These are phyloP conservation scores for Pyrenochaeta sp. DNA, from an alignment of 2,329 filamentous ascomycete species.

Conservation along the genomic window DNA sequence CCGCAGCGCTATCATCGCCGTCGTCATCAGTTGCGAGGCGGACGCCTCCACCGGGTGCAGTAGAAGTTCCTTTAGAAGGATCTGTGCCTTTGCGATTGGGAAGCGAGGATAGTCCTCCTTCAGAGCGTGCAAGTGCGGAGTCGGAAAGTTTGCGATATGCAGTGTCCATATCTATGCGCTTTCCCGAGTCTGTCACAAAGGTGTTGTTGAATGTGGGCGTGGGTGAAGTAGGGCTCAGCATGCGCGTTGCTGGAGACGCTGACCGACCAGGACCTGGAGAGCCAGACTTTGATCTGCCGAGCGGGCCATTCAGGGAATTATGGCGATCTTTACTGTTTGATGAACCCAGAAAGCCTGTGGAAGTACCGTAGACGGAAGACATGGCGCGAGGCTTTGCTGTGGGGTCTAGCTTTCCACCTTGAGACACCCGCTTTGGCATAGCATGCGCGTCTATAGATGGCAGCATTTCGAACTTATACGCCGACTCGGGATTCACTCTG, in stretches of 20 bases:
- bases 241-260: conserved; percentile 49
- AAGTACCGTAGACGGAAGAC: conserved; percentile 51
- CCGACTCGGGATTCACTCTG: conserved; percentile 49
- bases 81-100: conserved; percentile 59
- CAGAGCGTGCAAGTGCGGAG: conserved; percentile 70
- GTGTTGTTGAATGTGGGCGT: conserved; percentile 51
- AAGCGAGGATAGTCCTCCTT: conserved; percentile 69
- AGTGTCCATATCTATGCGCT: conserved; percentile 71
- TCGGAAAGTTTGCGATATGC: conserved; percentile 78
- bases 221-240: conserved; percentile 58
- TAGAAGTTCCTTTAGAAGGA: conserved; percentile 49
- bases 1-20: conserved; percentile 64
- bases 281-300: conserved; percentile 49
- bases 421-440: conserved; percentile 53
- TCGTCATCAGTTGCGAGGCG: conserved; percentile 62
- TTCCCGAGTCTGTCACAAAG: conserved; percentile 67
- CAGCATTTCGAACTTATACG: conserved; percentile 57
- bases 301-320: conserved; percentile 49
- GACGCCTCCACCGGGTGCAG: conserved; percentile 59
- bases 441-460: conserved; percentile 55
- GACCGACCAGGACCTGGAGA: conserved; percentile 50
- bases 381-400: conserved; percentile 53
- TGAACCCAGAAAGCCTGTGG: conserved; percentile 30
- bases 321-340: conserved; percentile 45
- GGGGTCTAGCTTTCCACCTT: conserved; percentile 52